These are phyloP conservation scores for Verticillium longisporum DNA, from an alignment of 2,329 filamentous ascomycete genomes.

Conservation along the genomic window DNA sequence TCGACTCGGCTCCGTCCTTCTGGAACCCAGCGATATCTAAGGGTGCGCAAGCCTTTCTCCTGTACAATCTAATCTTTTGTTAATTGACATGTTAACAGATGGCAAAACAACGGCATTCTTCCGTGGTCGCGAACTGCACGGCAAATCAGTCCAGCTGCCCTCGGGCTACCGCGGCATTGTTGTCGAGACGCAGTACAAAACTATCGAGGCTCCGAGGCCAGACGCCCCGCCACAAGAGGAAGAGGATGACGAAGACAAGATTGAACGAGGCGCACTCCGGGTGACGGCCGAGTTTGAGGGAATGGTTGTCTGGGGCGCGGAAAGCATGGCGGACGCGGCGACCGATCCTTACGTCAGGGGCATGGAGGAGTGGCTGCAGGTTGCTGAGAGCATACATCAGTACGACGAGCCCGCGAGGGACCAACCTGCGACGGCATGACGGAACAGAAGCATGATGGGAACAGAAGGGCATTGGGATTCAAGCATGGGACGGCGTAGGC, in stretches of 20 bases:
- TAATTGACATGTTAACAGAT: conserved; percentile 27
- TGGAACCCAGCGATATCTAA: conserved; percentile 56
- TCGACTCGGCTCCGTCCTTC: conserved; percentile 57
- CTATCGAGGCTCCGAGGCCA: background rate
- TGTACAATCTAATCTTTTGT: background rate
- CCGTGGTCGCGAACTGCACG: conserved; percentile 72
- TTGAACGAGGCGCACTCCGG: conserved; percentile 48
- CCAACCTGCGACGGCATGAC: background rate
- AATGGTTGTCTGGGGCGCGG: conserved; percentile 80
- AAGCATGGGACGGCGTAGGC: background rate
- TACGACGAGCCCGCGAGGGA: background rate
- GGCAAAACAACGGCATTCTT: conserved; percentile 57
- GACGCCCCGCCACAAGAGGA: conserved; percentile 22
- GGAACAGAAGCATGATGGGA: background rate
- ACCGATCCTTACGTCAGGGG: conserved; percentile 67
- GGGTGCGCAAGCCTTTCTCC: conserved; percentile 22
- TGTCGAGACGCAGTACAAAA: conserved; percentile 34
- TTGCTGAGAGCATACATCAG: conserved; percentile 38
- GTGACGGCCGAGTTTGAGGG: conserved; percentile 64
- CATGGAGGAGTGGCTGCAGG: conserved; percentile 72
- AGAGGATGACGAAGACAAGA: conserved; percentile 35
- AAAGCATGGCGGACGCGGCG: conserved; percentile 52
- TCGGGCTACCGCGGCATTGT: conserved; percentile 64
- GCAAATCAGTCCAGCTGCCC: conserved; percentile 60
- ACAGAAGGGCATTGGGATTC: background rate